phyloP scores from a whole-genome alignment of 129 eudicot genomes.

The Tanacetum coccineum region DNA sequence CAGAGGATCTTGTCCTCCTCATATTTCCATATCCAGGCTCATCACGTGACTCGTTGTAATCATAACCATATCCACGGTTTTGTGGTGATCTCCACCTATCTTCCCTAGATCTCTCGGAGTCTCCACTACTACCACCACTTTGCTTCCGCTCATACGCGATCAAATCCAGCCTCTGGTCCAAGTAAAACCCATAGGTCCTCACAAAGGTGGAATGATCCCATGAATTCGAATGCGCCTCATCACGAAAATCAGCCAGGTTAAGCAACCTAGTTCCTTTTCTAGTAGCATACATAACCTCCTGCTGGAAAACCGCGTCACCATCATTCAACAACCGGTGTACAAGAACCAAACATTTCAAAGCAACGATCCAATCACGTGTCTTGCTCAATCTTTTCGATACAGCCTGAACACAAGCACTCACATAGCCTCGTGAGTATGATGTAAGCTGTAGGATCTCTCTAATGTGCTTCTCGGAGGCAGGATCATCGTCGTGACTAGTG shows the following conservation, averaged over 20 bases:
- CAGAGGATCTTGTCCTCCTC: constrained; percentile 31
- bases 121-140: constrained; percentile 29
- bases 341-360: constrained; percentile 56
- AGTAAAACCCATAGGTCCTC: constrained; percentile 62
- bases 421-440: constrained; percentile 54
- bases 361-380: constrained; percentile 87
- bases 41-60: constrained; percentile 11
- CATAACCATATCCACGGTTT: constrained; percentile 23
- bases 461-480: constrained; percentile 64
- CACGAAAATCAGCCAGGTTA: constrained; percentile 36
- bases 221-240: constrained; percentile 51
- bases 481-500: constrained; percentile 56
- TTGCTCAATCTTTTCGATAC: constrained; percentile 57
- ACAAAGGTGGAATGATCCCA: constrained; percentile 90
- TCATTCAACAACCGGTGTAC: constrained; percentile 57
- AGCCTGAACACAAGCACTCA: constrained; percentile 52
- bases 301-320: constrained; percentile 60
- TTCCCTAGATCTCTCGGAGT: constrained; percentile 44
- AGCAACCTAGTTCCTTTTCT: constrained; percentile 53
- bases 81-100: constrained; percentile 64
- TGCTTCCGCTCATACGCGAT: constrained; percentile 50
- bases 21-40: constrained; percentile 22
- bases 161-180: constrained; percentile 75
- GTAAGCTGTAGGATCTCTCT: constrained; percentile 57
- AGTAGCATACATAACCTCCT: constrained; percentile 73